Base-by-base conservation (phyloP, 495 filamentous ascomycete genomes). In the Trichocladium uniseriatum region DNA sequence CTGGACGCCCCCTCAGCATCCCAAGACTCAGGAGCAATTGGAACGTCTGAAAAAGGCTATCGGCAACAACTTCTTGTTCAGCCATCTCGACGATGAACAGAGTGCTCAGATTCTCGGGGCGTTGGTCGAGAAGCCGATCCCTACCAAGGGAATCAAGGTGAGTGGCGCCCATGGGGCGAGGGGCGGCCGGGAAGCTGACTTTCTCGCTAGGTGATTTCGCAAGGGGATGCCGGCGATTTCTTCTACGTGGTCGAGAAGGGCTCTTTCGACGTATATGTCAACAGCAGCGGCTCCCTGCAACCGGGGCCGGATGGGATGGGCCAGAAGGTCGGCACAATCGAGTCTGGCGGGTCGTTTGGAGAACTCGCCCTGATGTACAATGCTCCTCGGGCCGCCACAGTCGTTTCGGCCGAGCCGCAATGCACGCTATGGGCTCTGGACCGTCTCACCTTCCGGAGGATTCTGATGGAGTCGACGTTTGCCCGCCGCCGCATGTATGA, bases 301-400 rank as follows among this genome's bases (percentile, higher is more conserved):
- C 77, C 89, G 0, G 94, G 94, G 5, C 73, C 80, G 1, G 80
- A 89, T 49, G 92, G 91, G 6, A 78, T 95, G 73, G 92, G 92
- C 27, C 75, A 76, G 46, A 86, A 86, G 55, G 90, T 97, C n/a
- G 79, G 77, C 58, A 78, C 70, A 34, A 91, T 89, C 45, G 85
- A 85, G 32, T 80, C 89, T 3, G 94, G 94, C 22, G 89, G 90
- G 45, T 94, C 87, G n/a, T 98, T 98, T 69, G 92, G 92, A 53
- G 92, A 98, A 69, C 73, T 98, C 43, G 92, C 92, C 19, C 74
- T 98, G 58, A 97, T 98, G 92, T 98, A 98, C 70, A 96, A 96
- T 59, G 89, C 92, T 14, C 92, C 94, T 4, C 84, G 92, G 58
- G 94, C 94, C n/a, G 92, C 92, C 3, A 97, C 92, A 1, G 88